Percentiles rank a stretch among this genome's conserved stretches.
phyloP scores from a whole-genome alignment of 345 rosid genomes.

The Theobroma cacao region DNA sequence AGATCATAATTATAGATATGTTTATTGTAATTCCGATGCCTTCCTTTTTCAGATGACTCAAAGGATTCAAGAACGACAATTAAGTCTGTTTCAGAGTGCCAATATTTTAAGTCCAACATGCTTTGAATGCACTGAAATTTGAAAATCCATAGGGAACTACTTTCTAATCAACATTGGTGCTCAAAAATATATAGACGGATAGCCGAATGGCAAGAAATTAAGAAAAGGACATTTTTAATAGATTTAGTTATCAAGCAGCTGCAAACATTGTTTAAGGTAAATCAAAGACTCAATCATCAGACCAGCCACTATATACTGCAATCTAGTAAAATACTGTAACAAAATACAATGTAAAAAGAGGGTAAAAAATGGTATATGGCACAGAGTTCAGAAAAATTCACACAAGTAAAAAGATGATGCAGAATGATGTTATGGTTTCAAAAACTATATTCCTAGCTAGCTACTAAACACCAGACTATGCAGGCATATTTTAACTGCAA shows the following conservation, averaged over 20 bases:
- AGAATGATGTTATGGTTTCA: background rate
- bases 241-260: background rate
- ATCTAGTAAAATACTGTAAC: background rate
- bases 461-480: background rate
- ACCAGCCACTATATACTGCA: constrained; percentile 5
- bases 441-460: background rate
- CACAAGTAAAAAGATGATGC: background rate
- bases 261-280: background rate
- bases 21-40: background rate
- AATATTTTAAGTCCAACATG: background rate
- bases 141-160: no score
- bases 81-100: background rate
- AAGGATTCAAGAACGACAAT: background rate
- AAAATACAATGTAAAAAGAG: background rate
- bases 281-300: background rate
- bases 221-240: no score
- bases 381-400: background rate
- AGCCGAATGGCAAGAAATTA: background rate
- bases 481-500: background rate
- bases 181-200: background rate
- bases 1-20: background rate
- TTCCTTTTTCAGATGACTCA: background rate
- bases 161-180: background rate
- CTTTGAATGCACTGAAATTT: background rate
- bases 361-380: background rate